Base-by-base conservation (phyloP, 2,329 filamentous ascomycete genomes). In the Colletotrichum magnum region DNA sequence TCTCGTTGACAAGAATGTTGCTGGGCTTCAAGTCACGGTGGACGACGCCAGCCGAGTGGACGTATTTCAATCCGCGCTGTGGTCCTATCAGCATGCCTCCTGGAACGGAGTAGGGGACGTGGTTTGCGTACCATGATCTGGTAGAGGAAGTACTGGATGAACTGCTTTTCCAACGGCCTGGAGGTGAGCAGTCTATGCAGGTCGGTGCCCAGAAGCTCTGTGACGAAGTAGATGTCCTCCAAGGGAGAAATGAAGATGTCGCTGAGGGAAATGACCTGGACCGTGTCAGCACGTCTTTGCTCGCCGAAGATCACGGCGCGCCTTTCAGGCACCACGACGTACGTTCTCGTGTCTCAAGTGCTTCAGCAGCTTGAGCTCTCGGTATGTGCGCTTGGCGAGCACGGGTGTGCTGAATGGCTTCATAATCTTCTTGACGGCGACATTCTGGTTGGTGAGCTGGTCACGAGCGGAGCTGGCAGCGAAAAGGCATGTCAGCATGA, bases 361-460 rank as follows among this genome's bases (percentile, higher is more conserved):
- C 87, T 98, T 99, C 78, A 99, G 87, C 72, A 99, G 89, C 87
- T 98, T 99, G 79, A 99, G 86, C 83, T 99, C 96, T 78, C 96
- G 92, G 82, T 99, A 99, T 74, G 96, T 99, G 79, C 96, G 90
- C 87, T 99, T 99, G 68, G 96, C 96, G 56, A 99, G 88, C 68
- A 99, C 96, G 1, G 96, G 95, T n/a, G 96, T 99, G 87, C 95
- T 98, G 84, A 99, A 99, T 10, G 96, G 96, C 87, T 98, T 99
- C 95, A 99, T 98, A 79, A 99, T 99, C 90, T 99, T 99, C 89
- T 99, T 99, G 80, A 99, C 95, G 69, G 96, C 96, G 71, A 99
- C 96, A 83, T 95, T 94, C 82, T 98, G 95, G 80, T 90, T 93
- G 70, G 96, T 98, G 83, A 99, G 94, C 86, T 98, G 95, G 82